These are phyloP conservation scores for Solanum chiquidenum DNA, from an alignment of 257 asterid genomes.

Conservation along the genomic window DNA sequence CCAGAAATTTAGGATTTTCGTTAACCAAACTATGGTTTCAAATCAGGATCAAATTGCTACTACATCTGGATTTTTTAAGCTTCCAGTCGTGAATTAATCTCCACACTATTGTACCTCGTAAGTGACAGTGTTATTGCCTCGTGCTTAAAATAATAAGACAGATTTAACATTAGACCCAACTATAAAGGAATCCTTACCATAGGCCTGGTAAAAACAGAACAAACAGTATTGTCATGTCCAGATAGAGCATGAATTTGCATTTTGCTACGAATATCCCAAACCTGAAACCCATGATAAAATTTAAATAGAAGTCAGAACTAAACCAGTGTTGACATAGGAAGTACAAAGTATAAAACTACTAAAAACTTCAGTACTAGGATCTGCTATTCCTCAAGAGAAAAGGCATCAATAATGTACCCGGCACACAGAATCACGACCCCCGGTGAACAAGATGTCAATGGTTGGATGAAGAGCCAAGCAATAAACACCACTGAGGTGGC, in stretches of 20 bases:
- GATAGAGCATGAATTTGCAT: conserved; percentile 80
- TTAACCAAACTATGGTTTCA: background rate
- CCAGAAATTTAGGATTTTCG: background rate
- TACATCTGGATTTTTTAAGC: background rate
- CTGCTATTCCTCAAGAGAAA: background rate
- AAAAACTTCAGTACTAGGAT: background rate
- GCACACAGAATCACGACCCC: conserved; percentile 97
- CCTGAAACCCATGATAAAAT: background rate
- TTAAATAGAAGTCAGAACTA: background rate
- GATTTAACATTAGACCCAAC: background rate
- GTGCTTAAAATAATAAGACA: background rate
- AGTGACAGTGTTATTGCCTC: background rate
- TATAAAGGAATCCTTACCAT: conserved; percentile 19
- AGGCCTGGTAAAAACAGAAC: conserved; percentile 90
- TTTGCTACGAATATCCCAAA: conserved; percentile 96
- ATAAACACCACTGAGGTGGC: conserved; percentile 97
- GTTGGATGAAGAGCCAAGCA: conserved; percentile 95
- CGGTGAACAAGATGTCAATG: conserved; percentile 75
- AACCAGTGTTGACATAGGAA: conserved; percentile 37
- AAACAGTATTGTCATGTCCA: conserved; percentile 95
- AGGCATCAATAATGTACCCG: conserved; percentile 32
- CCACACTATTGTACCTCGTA: background rate
- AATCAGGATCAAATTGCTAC: background rate
- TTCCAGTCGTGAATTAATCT: background rate
- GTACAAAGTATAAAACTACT: background rate